Conservation (phyloP, 2,329 filamentous ascomycete species). For the Escovopsis sp. region DNA sequence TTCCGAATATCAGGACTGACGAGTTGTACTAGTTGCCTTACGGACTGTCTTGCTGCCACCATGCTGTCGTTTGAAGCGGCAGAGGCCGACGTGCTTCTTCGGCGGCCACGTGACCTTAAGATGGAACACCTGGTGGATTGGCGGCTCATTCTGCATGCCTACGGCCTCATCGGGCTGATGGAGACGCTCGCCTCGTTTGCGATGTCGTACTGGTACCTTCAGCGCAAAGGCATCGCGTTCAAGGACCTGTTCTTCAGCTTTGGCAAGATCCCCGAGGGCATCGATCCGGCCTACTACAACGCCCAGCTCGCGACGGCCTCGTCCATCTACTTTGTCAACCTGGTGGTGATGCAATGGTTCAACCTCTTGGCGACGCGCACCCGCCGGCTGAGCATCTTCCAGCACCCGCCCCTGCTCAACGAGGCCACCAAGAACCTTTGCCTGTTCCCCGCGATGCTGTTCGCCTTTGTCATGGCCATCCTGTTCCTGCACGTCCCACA, state of each 20-base stretch:
- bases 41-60: constrained; percentile 59
- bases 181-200: constrained; percentile 46
- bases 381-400: constrained; percentile 50
- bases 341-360: constrained; percentile 75
- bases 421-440: constrained; percentile 50
- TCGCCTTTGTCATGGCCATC: constrained; percentile 53
- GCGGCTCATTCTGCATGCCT: constrained; percentile 57
- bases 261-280: constrained; percentile 33
- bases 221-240: constrained; percentile 51
- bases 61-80: constrained; percentile 63
- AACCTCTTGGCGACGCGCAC: constrained; percentile 58
- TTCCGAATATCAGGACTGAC: constrained; percentile 4
- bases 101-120: constrained; percentile 51
- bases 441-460: constrained; percentile 55
- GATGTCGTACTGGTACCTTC: constrained; percentile 53
- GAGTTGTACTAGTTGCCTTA: constrained; percentile 44
- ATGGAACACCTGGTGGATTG: constrained; percentile 61
- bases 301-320: constrained; percentile 47
- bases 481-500: constrained; percentile 55
- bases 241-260: constrained; percentile 52
- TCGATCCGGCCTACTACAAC: constrained; percentile 39
- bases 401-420: constrained; percentile 56
- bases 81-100: constrained; percentile 58
- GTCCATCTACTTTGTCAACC: constrained; percentile 65
- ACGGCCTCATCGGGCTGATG: constrained; percentile 53